phyloP scores from a whole-genome alignment of 2,329 filamentous ascomycete genomes.

The Blastomyces parvus region DNA sequence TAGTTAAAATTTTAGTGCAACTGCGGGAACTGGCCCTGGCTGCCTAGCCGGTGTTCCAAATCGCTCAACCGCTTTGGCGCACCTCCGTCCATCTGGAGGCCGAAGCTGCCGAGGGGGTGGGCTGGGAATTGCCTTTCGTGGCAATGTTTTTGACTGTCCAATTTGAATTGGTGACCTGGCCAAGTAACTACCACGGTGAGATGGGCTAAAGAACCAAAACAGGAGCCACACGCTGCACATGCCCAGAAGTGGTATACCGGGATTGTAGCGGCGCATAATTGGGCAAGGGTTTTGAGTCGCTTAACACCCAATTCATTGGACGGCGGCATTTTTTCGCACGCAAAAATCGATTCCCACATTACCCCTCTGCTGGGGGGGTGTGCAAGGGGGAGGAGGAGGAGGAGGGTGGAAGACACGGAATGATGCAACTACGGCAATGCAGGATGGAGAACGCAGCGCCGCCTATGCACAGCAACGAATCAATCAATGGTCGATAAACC shows the following conservation, averaged over 20 bases:
- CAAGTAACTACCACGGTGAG: not conserved
- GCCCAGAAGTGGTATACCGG: not conserved
- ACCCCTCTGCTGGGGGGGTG: not conserved
- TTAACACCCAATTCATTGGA: not conserved
- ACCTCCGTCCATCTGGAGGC: not conserved
- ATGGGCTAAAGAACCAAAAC: not conserved
- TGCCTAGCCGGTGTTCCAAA: no score
- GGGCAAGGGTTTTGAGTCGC: not conserved
- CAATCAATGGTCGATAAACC: slow-evolving; percentile 3
- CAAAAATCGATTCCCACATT: not conserved
- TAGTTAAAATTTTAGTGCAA: not conserved
- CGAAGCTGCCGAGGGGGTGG: not conserved
- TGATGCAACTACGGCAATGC: slow-evolving; percentile 4
- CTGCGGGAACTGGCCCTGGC: not conserved
- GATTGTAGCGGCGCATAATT: not conserved
- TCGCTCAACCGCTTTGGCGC: no score
- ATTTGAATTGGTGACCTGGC: not conserved
- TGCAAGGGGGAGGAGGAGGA: not conserved
- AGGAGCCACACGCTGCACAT: not conserved
- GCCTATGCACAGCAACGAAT: not conserved
- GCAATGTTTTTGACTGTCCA: not conserved
- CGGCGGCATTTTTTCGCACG: not conserved
- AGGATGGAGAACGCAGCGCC: not conserved
- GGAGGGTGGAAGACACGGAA: not conserved
- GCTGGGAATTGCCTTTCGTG: not conserved